Evolutionary conservation across 148 eudicot species (phyloP), one percentile per base, ranked within the genome.

Genomic region (Pharnaceum exiguum): DNA sequence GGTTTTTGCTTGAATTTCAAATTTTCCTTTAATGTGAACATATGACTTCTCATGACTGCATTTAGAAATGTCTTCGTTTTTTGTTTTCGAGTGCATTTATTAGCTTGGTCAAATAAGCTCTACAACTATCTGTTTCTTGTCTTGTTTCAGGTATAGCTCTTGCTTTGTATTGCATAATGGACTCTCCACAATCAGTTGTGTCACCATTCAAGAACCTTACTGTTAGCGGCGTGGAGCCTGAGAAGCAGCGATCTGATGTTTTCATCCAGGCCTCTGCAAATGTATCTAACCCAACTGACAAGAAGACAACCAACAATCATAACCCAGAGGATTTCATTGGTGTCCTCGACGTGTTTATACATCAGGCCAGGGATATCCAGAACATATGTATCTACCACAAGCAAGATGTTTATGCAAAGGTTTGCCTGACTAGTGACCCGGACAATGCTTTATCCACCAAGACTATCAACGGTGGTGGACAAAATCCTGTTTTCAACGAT

Each of bases 391-490:
- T 93, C 60, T 93, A 93, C 75, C 96, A 85, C 31, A 88, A 93
- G 65, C 99, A 93, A 79, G 99, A 93, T 67, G 99, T 88, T 55
- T 93, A 93, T 56, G 99, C 99, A 40, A 93, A 93, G 74, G 68
- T 93, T 61, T 85, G 82, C 71, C 81, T 93, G 46, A 93, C 96
- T 1, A 79, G 78, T 49, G 89, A 93, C 57, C 99, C 99, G 2
- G 90, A 85, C 37, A 76, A 60, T 19, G 25, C 85, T 5, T 83
- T 89, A 50, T 82, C 96, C 68, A 93, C 99, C 15, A 79, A 93
- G 47, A 93, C 63, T 62, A 73, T 93, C 47, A 85, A 88, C 31
- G 99, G 99, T 0, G 99, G 99, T 50, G 99, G 98, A n/a, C 64
- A 67, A 59, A 93, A 89, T 39, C 99, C 99, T 0, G 86, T 93